Evolutionary conservation across 352 stramenopile species (phyloP).

Genomic region (Phytopythium oedochilum): DNA sequence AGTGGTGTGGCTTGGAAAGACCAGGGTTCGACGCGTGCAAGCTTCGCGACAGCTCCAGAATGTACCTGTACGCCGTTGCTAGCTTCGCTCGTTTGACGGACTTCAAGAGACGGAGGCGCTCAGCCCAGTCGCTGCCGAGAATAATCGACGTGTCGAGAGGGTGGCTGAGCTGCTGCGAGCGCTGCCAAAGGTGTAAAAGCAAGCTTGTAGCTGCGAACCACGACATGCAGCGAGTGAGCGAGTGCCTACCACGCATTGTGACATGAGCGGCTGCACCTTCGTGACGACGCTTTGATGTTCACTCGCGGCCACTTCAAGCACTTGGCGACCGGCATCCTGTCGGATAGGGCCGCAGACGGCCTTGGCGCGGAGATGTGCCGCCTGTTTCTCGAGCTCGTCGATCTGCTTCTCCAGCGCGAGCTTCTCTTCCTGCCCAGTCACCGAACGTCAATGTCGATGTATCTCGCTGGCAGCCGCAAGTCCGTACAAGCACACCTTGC

Average conservation of each 20-base stretch:
- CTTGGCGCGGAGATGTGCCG: background rate
- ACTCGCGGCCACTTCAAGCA: constrained; percentile 9
- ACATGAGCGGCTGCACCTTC: constrained; percentile 16
- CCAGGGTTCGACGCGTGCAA: background rate
- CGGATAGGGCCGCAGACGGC: constrained; percentile 2
- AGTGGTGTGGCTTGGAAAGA: background rate
- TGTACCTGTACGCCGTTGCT: constrained; percentile 12
- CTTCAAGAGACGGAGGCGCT: constrained; percentile 16
- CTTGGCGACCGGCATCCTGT: constrained; percentile 1
- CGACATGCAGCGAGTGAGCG: background rate
- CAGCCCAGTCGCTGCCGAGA: constrained; percentile 10
- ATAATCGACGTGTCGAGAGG: constrained; percentile 23
- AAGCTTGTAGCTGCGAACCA: background rate
- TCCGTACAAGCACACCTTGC: constrained; percentile 2
- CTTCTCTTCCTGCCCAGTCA: constrained; percentile 11
- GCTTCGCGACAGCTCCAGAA: background rate
- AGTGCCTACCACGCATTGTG: constrained; percentile 7
- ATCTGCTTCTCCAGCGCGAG: constrained; percentile 14
- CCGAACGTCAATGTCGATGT: background rate
- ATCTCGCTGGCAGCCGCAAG: too few relatives aligned
- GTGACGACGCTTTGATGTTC: constrained; percentile 15
- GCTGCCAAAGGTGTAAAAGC: background rate
- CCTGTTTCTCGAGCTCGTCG: constrained; percentile 9
- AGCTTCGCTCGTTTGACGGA: constrained; percentile 26
- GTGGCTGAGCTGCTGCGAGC: constrained; percentile 4